A percentile compares a stretch with the other conserved stretches of the same genome.
Evolutionary conservation across 1,284 basidiomycete species (phyloP).

Genomic region (Porodaedalea pini): DNA sequence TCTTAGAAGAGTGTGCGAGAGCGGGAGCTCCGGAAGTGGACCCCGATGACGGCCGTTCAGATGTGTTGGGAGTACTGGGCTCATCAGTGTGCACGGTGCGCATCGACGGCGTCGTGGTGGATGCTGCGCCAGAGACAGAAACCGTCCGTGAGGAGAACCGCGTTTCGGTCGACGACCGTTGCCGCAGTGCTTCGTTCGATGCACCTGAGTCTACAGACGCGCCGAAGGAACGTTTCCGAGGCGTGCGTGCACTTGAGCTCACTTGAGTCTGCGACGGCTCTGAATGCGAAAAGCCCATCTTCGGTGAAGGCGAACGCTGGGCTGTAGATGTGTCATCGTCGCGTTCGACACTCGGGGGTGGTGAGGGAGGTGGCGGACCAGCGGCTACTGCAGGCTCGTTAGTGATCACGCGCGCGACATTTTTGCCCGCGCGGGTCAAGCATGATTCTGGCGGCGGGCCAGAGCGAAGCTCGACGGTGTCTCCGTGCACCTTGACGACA

Average conservation of each 20-base stretch:
- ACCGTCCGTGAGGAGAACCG: slow-evolving; percentile 6
- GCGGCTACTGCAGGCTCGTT: slow-evolving; percentile 14
- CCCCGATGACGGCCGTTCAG: slow-evolving; percentile 9
- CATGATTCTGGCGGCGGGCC: slow-evolving; percentile 14
- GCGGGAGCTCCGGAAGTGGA: slow-evolving; percentile 4
- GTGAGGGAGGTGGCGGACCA: slow-evolving; percentile 19
- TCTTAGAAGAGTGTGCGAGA: slow-evolving; percentile 10
- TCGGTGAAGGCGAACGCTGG: slow-evolving; percentile 12
- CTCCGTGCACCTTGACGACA: slow-evolving; percentile 18
- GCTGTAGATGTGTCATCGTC: slow-evolving; percentile 7
- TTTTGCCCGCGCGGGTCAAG: slow-evolving; percentile 17
- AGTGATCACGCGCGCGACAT: slow-evolving; percentile 14
- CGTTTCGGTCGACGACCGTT: slow-evolving; percentile 12
- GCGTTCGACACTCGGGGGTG: slow-evolving; percentile 18
- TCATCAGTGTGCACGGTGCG: slow-evolving; percentile 14
- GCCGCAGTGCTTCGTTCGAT: slow-evolving; percentile 8
- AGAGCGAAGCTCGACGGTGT: slow-evolving; percentile 18
- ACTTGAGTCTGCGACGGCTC: slow-evolving; percentile 7
- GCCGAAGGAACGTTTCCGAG: slow-evolving; percentile 4
- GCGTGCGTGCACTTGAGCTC: neutral
- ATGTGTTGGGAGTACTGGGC: slow-evolving; percentile 8
- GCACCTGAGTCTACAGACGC: slow-evolving; percentile 2
- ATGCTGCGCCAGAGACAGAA: slow-evolving; percentile 7
- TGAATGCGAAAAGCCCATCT: slow-evolving; percentile 15
- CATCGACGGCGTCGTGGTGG: slow-evolving; percentile 10